Base-by-base conservation (phyloP, 2,329 filamentous ascomycete species). In the Thielaviopsis punctulata region DNA sequence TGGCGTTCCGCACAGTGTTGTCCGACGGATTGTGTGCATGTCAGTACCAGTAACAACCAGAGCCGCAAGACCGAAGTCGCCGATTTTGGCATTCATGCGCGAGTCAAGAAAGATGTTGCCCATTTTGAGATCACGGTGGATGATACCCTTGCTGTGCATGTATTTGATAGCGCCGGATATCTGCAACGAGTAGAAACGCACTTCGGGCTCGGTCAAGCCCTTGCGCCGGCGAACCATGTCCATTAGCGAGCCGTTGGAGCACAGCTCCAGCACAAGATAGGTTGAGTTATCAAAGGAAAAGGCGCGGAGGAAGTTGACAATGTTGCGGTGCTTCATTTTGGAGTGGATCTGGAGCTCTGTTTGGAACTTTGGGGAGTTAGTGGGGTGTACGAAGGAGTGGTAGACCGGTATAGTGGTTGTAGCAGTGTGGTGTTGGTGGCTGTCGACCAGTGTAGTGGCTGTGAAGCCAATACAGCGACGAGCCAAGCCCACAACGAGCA, bases 161-260 rank as follows among this genome's bases (percentile, higher is more conserved):
- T 98, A 98, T 67, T 96, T 96, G 67, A 98, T 90, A 36, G 92
- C 92, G 33, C 92, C 92, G 58, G 90, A 87, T 55, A 95, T 88
- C 66, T 98, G 92, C 41, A 98, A 80, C 56, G 92, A 84, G 65
- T 95, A 95, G 60, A 89, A 87, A 57, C 92, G 79, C 48, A 95
- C 88, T 67, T 98, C 92, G 0, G 92, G 88, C 64, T 96, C 84
- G 15, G 87, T 95, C 54, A 98, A 73, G 52, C 84, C 88, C 64
- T 86, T 92, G 60, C 92, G 77, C 61, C 85, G 86, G 69, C 93
- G 93, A 57, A 96, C 86, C 82, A 95, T 94, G 63, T 96, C 92
- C 80, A 95, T 95, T 18, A 98, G 77, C 19, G 89, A 95, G 45
- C 92, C 92, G 63, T 96, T 96, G 51, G 87, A 83, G 65, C 92